Percentiles rank a stretch among this genome's conserved stretches.
Conservation (phyloP, 2,329 filamentous ascomycete species). For the Talaromyces funiculosus region DNA sequence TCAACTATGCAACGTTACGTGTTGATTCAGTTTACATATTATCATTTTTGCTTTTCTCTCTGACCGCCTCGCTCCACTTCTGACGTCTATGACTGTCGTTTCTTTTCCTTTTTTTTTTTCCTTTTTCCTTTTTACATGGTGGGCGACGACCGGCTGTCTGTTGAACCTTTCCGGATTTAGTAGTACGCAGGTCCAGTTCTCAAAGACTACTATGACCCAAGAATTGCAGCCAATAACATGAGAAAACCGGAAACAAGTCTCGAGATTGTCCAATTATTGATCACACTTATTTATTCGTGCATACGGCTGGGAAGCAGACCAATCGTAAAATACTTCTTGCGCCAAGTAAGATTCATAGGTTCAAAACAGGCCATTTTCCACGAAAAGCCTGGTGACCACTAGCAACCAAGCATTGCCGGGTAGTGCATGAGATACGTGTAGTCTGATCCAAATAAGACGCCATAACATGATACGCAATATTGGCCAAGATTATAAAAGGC, state of each 20-base stretch:
- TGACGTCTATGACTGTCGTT: not conserved
- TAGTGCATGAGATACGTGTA: not conserved
- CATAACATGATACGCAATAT: not conserved
- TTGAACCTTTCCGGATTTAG: not conserved
- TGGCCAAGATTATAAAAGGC: not conserved
- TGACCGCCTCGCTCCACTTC: conserved; percentile 8
- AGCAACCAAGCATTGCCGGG: not conserved
- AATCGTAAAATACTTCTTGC: conserved; percentile 1
- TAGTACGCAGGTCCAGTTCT: not conserved
- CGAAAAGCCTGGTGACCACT: not conserved
- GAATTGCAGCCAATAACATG: not conserved
- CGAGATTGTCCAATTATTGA: not conserved
- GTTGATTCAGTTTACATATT: not conserved
- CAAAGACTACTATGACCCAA: not conserved
- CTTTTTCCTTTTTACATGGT: not conserved
- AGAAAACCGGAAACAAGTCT: not conserved
- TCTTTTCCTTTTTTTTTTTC: not conserved
- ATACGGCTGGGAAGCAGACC: not conserved
- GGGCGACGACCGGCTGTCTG: conserved; percentile 3
- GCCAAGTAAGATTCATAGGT: not conserved
- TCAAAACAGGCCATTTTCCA: not conserved
- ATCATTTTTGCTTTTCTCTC: not conserved
- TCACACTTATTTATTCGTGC: not conserved
- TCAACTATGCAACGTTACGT: not conserved
- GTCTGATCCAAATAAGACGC: not conserved